A percentile compares a stretch with the other conserved stretches of the same genome.
Conservation (phyloP, 2,329 filamentous ascomycete species). For the Colletotrichum filicis region DNA sequence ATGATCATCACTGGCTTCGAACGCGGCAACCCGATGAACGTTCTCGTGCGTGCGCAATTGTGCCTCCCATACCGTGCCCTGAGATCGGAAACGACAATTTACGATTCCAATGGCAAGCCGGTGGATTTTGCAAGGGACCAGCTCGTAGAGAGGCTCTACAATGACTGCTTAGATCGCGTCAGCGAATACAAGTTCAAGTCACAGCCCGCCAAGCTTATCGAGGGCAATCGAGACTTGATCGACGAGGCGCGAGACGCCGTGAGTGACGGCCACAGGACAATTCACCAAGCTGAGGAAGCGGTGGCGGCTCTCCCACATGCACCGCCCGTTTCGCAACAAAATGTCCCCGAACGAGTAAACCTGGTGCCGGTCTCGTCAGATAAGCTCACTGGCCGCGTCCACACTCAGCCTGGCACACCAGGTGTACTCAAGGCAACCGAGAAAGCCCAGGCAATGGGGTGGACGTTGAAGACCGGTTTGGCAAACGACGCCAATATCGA, state of each 20-base stretch:
- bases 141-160: slow-evolving; percentile 91
- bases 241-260: slow-evolving; percentile 83
- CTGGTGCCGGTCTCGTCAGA: slow-evolving; percentile 73
- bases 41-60: slow-evolving; percentile 90
- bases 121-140: slow-evolving; percentile 84
- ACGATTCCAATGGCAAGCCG: slow-evolving; percentile 82
- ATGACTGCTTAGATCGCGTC: slow-evolving; percentile 91
- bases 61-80: slow-evolving; percentile 87
- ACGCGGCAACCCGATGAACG: slow-evolving; percentile 91
- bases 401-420: slow-evolving; percentile 76
- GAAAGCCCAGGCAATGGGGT: slow-evolving; percentile 85
- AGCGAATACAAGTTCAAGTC: slow-evolving; percentile 89
- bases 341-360: slow-evolving; percentile 63
- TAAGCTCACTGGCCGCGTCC: slow-evolving; percentile 77
- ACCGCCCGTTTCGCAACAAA: slow-evolving; percentile 64
- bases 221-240: slow-evolving; percentile 85
- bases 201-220: slow-evolving; percentile 75
- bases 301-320: slow-evolving; percentile 69
- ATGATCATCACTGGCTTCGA: slow-evolving; percentile 99
- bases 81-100: slow-evolving; percentile 84
- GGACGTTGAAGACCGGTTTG: slow-evolving; percentile 75
- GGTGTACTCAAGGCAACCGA: slow-evolving; percentile 79
- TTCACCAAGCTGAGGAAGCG: slow-evolving; percentile 79
- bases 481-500: slow-evolving; percentile 75
- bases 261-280: slow-evolving; percentile 75